Conservation (phyloP, 2,329 filamentous ascomycete genomes). For the Albophoma yamanashiensis region DNA sequence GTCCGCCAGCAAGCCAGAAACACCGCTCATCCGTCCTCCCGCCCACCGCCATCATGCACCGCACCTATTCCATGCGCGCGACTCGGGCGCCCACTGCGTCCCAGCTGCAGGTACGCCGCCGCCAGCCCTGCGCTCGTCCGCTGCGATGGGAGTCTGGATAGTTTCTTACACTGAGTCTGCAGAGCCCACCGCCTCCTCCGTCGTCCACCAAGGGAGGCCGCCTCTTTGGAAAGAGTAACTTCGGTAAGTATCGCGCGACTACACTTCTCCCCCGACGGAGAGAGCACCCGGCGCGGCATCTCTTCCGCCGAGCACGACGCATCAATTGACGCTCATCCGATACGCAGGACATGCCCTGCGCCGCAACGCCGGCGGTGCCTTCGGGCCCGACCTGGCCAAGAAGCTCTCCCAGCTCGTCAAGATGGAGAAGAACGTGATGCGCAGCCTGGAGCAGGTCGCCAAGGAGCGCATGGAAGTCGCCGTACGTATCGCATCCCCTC, state of each 20-base stretch:
- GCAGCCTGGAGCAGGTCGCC: slow-evolving; percentile 89
- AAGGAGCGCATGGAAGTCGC: slow-evolving; percentile 98
- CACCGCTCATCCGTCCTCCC: not conserved
- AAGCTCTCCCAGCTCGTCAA: slow-evolving; percentile 97
- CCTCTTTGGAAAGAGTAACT: slow-evolving; percentile 74
- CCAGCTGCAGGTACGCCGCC: slow-evolving; percentile 43
- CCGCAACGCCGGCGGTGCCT: slow-evolving; percentile 64
- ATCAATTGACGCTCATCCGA: not conserved
- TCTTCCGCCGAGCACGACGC: not conserved
- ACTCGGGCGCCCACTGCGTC: slow-evolving; percentile 92
- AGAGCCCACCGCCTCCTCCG: slow-evolving; percentile 87
- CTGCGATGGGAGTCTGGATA: not conserved
- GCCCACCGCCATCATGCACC: slow-evolving; percentile 61
- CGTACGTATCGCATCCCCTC: slow-evolving; percentile 43
- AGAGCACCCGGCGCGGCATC: not conserved
- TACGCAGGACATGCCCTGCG: slow-evolving; percentile 55
- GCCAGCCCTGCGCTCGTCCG: not conserved
- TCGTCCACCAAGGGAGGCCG: slow-evolving; percentile 86
- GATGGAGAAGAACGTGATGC: slow-evolving; percentile 99
- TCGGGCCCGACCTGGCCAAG: slow-evolving; percentile 82
- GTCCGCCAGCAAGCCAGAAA: not conserved
- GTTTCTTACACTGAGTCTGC: slow-evolving; percentile 11
- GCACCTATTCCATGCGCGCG: slow-evolving; percentile 98
- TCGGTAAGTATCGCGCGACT: slow-evolving; percentile 53
- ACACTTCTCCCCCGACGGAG: not conserved